Conservation (phyloP, 257 asterid genomes). For the Nicotiana obtusifolia region DNA sequence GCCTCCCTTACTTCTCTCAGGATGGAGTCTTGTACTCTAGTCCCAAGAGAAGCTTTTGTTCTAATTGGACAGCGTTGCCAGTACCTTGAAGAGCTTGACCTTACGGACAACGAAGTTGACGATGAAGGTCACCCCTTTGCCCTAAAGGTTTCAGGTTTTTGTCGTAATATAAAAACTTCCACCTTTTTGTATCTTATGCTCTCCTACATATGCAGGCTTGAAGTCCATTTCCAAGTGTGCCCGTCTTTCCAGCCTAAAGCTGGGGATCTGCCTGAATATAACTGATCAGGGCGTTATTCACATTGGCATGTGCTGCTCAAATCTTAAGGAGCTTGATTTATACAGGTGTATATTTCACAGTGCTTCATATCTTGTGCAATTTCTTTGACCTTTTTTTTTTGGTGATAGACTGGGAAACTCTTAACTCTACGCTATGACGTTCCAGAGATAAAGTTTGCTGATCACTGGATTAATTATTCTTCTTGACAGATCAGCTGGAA, state of each 20-base stretch:
- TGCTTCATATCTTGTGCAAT: not conserved
- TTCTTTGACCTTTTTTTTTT: not conserved
- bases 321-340: conserved; percentile 73
- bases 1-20: conserved; percentile 61
- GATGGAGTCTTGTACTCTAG: conserved; percentile 78
- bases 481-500: conserved; percentile 62
- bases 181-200: not conserved
- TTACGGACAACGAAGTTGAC: conserved; percentile 76
- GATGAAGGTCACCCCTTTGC: conserved; percentile 59
- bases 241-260: conserved; percentile 53
- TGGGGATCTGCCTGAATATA: conserved; percentile 69
- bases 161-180: not conserved
- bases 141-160: not conserved
- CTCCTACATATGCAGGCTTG: conserved; percentile 41
- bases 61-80: conserved; percentile 72
- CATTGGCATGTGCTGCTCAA: conserved; percentile 58
- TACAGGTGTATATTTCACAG: conserved; percentile 48
- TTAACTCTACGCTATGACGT: not conserved
- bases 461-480: not conserved
- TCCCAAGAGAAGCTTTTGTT: conserved; percentile 53
- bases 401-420: not conserved
- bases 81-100: conserved; percentile 77
- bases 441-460: conserved; percentile 5
- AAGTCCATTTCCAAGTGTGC: conserved; percentile 66
- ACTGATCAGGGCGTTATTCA: conserved; percentile 64